Conservation (phyloP, 2,329 filamentous ascomycete genomes). For the Xylariomycetidae sp. region DNA sequence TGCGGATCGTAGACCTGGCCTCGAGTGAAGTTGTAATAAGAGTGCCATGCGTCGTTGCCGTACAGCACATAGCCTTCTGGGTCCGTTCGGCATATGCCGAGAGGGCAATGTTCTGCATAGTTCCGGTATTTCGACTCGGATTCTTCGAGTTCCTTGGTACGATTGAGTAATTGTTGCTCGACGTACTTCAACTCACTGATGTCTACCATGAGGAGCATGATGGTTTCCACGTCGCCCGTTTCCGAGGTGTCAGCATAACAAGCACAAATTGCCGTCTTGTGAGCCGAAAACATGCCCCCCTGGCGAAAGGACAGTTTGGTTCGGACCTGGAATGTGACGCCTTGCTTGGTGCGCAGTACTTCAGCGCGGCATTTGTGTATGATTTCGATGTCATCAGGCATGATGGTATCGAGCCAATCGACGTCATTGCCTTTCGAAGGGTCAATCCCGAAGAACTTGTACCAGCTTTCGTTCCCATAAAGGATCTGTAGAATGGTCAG, state of each 20-base stretch:
- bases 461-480: conserved; percentile 23
- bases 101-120: conserved; percentile 21
- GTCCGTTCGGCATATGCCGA: conserved; percentile 22
- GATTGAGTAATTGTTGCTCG: conserved; percentile 19
- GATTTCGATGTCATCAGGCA: conserved; percentile 15
- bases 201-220: conserved; percentile 23
- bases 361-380: conserved; percentile 16
- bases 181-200: conserved; percentile 24
- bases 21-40: conserved; percentile 14
- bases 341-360: conserved; percentile 15
- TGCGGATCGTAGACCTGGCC: conserved; percentile 9
- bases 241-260: conserved; percentile 21
- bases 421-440: conserved; percentile 10
- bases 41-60: conserved; percentile 20
- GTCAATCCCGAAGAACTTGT: conserved; percentile 15
- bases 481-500: conserved; percentile 13
- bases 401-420: conserved; percentile 16
- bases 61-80: conserved; percentile 17
- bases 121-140: conserved; percentile 20
- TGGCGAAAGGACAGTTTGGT: conserved; percentile 18
- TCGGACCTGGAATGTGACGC: conserved; percentile 20
- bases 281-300: conserved; percentile 18
- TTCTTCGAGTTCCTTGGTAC: conserved; percentile 17
- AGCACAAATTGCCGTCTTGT: conserved; percentile 20
- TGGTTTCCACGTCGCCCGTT: conserved; percentile 15